These are phyloP conservation scores for Hypoxylon sp. DNA, from an alignment of 2,329 filamentous ascomycete species.

Conservation along the genomic window DNA sequence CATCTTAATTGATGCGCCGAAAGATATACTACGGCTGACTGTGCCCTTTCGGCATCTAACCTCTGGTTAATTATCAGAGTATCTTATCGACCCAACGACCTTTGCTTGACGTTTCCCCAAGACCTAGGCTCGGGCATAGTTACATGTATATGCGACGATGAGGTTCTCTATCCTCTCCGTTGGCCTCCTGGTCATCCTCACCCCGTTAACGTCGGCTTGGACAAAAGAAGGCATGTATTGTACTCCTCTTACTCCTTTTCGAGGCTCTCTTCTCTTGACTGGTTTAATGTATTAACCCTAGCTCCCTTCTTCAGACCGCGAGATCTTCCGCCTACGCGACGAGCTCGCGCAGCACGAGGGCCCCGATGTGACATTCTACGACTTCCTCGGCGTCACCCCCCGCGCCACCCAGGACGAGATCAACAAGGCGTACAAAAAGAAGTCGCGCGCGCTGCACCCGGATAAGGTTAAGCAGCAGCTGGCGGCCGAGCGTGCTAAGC, in stretches of 20 bases:
- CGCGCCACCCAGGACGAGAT: constrained; percentile 87
- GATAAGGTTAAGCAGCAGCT: constrained; percentile 95
- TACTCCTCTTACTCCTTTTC: background rate
- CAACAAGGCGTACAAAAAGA: constrained; percentile 93
- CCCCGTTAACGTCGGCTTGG: constrained; percentile 80
- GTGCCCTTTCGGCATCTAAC: constrained; percentile 36
- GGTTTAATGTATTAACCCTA: constrained; percentile 3
- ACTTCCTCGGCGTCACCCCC: constrained; percentile 83
- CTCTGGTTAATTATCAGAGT: constrained; percentile 11
- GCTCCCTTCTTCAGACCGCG: constrained; percentile 75
- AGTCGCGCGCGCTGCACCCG: constrained; percentile 85
- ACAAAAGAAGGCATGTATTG: constrained; percentile 79
- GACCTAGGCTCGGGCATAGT: constrained; percentile 6
- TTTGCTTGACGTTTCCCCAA: background rate
- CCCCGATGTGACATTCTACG: constrained; percentile 88
- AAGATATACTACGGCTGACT: constrained; percentile 19
- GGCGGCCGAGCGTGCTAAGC: constrained; percentile 74
- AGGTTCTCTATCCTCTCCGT: constrained; percentile 76
- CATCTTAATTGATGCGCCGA: constrained; percentile 34
- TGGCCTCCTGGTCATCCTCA: constrained; percentile 76
- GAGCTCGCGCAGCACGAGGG: constrained; percentile 85
- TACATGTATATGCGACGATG: constrained; percentile 71
- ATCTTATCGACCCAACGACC: background rate
- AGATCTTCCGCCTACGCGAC: constrained; percentile 96
- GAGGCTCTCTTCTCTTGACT: background rate